A percentile compares a stretch with the other conserved stretches of the same genome.
These are phyloP conservation scores for Parastagonospora avenae DNA, from an alignment of 2,329 filamentous ascomycete species.

Conservation along the genomic window DNA sequence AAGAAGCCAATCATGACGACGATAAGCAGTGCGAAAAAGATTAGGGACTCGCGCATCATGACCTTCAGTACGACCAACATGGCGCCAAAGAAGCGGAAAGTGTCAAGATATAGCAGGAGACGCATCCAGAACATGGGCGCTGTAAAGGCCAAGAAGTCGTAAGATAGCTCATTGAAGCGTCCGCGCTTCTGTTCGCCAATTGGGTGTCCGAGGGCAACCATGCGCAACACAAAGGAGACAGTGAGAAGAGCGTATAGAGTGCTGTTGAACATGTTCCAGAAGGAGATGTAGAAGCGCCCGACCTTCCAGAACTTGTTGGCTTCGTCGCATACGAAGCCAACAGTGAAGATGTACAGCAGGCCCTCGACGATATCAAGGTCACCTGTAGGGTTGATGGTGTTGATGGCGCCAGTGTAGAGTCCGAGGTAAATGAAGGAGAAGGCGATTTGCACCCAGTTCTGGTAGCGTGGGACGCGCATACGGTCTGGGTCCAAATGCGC, in stretches of 20 bases:
- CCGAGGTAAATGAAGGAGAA: slow-evolving; percentile 82
- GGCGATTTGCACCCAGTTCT: slow-evolving; percentile 86
- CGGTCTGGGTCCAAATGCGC: slow-evolving; percentile 90
- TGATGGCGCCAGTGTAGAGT: slow-evolving; percentile 89
- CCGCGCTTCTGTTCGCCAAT: slow-evolving; percentile 56
- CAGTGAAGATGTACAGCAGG: slow-evolving; percentile 86
- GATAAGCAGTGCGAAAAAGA: slow-evolving; percentile 90
- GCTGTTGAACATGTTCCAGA: slow-evolving; percentile 96
- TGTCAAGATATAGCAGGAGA: slow-evolving; percentile 89
- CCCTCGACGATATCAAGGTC: slow-evolving; percentile 85
- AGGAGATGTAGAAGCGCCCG: slow-evolving; percentile 86
- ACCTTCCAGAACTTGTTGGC: slow-evolving; percentile 90
- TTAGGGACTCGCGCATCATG: slow-evolving; percentile 73
- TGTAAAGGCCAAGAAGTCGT: slow-evolving; percentile 91
- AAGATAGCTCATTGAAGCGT: slow-evolving; percentile 79
- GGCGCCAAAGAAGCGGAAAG: slow-evolving; percentile 92
- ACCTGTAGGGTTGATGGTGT: slow-evolving; percentile 85
- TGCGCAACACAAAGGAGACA: slow-evolving; percentile 77
- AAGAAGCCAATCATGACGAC: slow-evolving; percentile 87
- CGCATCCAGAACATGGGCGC: slow-evolving; percentile 98
- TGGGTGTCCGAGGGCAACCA: slow-evolving; percentile 74
- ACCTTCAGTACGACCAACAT: slow-evolving; percentile 95
- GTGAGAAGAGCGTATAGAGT: slow-evolving; percentile 79
- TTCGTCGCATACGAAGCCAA: slow-evolving; percentile 91
- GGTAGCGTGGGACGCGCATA: slow-evolving; percentile 89